These are phyloP conservation scores for Podospora fimiseda DNA, from an alignment of 495 filamentous ascomycete genomes.

Conservation along the genomic window DNA sequence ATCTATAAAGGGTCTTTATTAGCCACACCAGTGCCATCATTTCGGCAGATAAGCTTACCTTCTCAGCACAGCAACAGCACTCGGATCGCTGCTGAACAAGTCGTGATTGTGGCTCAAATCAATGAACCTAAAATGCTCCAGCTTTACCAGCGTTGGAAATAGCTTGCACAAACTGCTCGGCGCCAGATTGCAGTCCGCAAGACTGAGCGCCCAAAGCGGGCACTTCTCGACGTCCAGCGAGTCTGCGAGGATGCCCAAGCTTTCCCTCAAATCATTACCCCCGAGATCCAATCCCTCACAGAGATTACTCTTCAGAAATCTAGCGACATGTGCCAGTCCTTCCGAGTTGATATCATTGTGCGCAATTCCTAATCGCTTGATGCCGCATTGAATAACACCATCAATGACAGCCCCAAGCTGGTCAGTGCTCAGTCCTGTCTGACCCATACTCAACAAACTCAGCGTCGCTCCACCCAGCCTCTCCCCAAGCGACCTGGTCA, in stretches of 20 bases:
- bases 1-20: no score
- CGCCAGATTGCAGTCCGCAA: slow-evolving; percentile 80
- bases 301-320: slow-evolving; percentile 62
- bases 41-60: slow-evolving; percentile 49
- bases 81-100: slow-evolving; percentile 69
- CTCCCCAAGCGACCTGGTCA: slow-evolving; percentile 69
- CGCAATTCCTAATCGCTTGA: slow-evolving; percentile 73
- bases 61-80: slow-evolving; percentile 66
- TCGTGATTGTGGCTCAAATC: slow-evolving; percentile 85
- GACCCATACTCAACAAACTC: slow-evolving; percentile 76
- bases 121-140: slow-evolving; percentile 77
- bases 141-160: slow-evolving; percentile 63
- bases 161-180: slow-evolving; percentile 65
- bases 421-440: slow-evolving; percentile 63
- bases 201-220: slow-evolving; percentile 71
- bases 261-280: slow-evolving; percentile 70
- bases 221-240: slow-evolving; percentile 52
- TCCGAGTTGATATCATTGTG: slow-evolving; percentile 69
- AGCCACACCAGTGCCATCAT: no score
- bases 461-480: slow-evolving; percentile 68
- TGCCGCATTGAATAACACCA: slow-evolving; percentile 64
- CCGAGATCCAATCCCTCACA: slow-evolving; percentile 93
- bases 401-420: slow-evolving; percentile 69
- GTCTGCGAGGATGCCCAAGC: slow-evolving; percentile 60
- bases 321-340: slow-evolving; percentile 67